Conservation (phyloP, 495 filamentous ascomycete species). For the Aeminium ludgeri region DNA sequence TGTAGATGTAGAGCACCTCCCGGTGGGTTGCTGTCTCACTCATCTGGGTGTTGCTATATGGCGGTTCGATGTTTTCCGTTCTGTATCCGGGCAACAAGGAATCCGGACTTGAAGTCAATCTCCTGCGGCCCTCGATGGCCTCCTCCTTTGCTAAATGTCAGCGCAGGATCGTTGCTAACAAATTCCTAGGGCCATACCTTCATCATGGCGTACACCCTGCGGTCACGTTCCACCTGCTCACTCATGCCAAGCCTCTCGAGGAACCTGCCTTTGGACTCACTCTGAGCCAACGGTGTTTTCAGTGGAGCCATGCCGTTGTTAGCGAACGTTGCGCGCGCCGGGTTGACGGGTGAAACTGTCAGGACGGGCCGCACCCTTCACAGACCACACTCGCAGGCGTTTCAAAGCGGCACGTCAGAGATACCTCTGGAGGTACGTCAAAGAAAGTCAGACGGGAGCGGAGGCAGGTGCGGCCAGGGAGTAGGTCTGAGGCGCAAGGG, state of each 20-base stretch:
- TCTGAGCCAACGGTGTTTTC: slow-evolving; percentile 12
- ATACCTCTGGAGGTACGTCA: too few species aligned
- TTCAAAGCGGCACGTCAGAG: too few species aligned
- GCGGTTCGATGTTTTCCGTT: slow-evolving; percentile 12
- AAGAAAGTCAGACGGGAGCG: too few species aligned
- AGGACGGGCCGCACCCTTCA: slow-evolving; percentile 1
- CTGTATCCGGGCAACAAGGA: slow-evolving; percentile 13
- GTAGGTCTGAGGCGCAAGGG: too few species aligned
- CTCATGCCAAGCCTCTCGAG: slow-evolving; percentile 19
- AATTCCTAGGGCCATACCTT: slow-evolving; percentile 12
- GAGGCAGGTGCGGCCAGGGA: too few species aligned
- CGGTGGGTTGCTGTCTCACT: slow-evolving; percentile 24
- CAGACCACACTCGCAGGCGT: neutral
- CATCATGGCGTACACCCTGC: slow-evolving; percentile 18
- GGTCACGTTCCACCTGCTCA: slow-evolving; percentile 15
- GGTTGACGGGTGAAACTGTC: neutral
- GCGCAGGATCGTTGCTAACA: neutral
- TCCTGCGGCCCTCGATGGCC: slow-evolving; percentile 18
- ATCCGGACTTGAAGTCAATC: slow-evolving; percentile 15
- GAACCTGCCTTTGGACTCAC: slow-evolving; percentile 19
- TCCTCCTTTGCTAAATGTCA: slow-evolving; percentile 16
- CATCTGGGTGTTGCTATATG: slow-evolving; percentile 21
- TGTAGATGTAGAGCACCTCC: slow-evolving; percentile 19
- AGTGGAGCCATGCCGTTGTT: slow-evolving; percentile 5
- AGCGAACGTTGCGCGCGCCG: too few species aligned